These are phyloP conservation scores for Entomortierella beljakovae DNA, from an alignment of 192 early-diverging fungal species.

Conservation along the genomic window DNA sequence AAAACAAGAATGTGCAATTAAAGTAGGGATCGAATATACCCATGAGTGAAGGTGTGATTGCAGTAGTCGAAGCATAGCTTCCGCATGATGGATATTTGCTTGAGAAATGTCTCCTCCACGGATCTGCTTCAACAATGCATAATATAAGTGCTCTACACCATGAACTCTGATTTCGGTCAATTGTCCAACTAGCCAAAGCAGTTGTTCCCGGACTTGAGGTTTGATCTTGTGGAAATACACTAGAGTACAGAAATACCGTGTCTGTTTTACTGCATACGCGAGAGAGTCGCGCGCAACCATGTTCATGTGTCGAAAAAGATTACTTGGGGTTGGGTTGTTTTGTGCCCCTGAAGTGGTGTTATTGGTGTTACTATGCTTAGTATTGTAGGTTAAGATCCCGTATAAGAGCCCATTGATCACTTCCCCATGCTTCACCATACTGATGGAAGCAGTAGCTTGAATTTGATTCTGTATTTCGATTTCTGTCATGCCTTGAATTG, in stretches of 20 bases:
- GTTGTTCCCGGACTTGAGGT: slow-evolving; percentile 43
- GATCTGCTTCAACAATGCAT: slow-evolving; percentile 69
- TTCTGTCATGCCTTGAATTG: slow-evolving; percentile 58
- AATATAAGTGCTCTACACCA: slow-evolving; percentile 64
- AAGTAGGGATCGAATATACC: slow-evolving; percentile 25
- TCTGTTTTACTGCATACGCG: slow-evolving; percentile 33
- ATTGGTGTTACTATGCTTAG: slow-evolving; percentile 28
- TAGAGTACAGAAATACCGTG: slow-evolving; percentile 32
- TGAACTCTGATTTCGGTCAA: slow-evolving; percentile 61
- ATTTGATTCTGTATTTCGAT: slow-evolving; percentile 71
- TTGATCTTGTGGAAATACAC: slow-evolving; percentile 32
- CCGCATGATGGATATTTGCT: slow-evolving; percentile 60
- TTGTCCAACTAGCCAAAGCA: slow-evolving; percentile 71
- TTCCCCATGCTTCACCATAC: slow-evolving; percentile 59
- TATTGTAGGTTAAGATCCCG: slow-evolving; percentile 62
- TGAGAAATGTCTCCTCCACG: slow-evolving; percentile 65
- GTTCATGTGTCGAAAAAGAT: slow-evolving; percentile 68
- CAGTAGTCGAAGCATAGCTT: slow-evolving; percentile 60
- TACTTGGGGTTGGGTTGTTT: background rate
- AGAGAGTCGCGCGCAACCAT: slow-evolving; percentile 70
- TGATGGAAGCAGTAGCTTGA: slow-evolving; percentile 67
- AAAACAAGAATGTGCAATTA: slow-evolving; percentile 41
- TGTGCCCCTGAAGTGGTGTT: background rate
- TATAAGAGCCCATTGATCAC: slow-evolving; percentile 72
- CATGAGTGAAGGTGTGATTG: slow-evolving; percentile 53